Evolutionary conservation across 257 asterid species (phyloP).

Genomic region (Verbascum thapsus): DNA sequence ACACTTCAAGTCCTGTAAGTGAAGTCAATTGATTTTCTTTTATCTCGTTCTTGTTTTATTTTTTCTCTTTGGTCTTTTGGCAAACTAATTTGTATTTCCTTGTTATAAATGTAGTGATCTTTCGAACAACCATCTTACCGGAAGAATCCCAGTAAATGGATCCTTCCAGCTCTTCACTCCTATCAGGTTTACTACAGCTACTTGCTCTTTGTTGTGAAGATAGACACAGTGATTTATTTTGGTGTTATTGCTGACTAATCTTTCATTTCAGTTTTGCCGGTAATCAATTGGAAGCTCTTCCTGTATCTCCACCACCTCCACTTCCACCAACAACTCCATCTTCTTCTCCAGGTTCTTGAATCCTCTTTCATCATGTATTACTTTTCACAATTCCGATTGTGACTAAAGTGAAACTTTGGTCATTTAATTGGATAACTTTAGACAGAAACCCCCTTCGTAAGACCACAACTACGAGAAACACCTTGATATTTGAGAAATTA

Average conservation of each 20-base stretch:
- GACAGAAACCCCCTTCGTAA: too few species aligned
- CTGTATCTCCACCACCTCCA: conserved; percentile 71
- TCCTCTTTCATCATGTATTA: conserved; percentile 19
- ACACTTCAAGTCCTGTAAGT: conserved; percentile 99
- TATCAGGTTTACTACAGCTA: conserved; percentile 63
- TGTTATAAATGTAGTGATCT: conserved; percentile 74
- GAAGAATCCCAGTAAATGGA: conserved; percentile 77
- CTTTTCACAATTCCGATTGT: too few species aligned
- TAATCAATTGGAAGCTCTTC: conserved; percentile 55
- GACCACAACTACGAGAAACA: too few species aligned
- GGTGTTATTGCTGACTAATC: conserved; percentile 35
- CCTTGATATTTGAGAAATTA: too few species aligned
- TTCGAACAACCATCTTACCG: conserved; percentile 66
- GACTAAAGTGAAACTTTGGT: too few species aligned
- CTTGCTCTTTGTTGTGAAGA: conserved; percentile 8
- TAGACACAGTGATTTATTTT: conserved; percentile 24
- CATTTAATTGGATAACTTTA: too few species aligned
- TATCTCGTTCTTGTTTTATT: conserved; percentile 2
- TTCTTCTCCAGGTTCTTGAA: conserved; percentile 43
- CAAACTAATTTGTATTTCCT: conserved; percentile 26
- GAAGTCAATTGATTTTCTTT: conserved; percentile 28
- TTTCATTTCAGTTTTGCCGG: conserved; percentile 60
- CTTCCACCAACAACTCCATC: conserved; percentile 54
- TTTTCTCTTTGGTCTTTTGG: conserved; percentile 14
- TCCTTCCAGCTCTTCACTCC: conserved; percentile 93